Percentiles rank a stretch among this genome's conserved stretches.
phyloP scores from a whole-genome alignment of 2,329 filamentous ascomycete genomes.

The Plenodomus biglobosus region DNA sequence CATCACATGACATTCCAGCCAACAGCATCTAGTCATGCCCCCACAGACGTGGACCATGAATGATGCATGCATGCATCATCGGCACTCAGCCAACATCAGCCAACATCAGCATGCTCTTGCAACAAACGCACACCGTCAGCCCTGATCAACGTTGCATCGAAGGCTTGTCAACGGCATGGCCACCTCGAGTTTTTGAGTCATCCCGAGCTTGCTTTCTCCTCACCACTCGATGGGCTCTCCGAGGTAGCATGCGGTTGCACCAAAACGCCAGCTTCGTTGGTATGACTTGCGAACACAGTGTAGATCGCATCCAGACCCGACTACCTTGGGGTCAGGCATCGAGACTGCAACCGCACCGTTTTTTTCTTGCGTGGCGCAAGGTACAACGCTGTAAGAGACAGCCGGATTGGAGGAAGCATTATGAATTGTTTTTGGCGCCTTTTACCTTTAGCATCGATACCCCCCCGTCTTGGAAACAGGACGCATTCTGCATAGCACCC shows the following conservation, averaged over 20 bases:
- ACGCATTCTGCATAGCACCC: conserved; percentile 24
- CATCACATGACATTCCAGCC: conserved; percentile 12
- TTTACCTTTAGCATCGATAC: conserved; percentile 22
- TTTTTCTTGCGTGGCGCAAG: background rate
- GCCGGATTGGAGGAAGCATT: conserved; percentile 19
- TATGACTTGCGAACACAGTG: too few relatives aligned
- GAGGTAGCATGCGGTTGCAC: too few relatives aligned
- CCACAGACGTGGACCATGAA: background rate
- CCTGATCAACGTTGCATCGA: background rate
- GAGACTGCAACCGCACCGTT: too few relatives aligned
- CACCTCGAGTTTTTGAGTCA: background rate
- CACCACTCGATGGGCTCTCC: background rate
- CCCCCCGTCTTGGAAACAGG: too few relatives aligned
- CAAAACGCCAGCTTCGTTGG: too few relatives aligned
- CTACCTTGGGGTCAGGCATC: too few relatives aligned
- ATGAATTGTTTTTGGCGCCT: conserved; percentile 19
- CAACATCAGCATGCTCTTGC: conserved; percentile 1
- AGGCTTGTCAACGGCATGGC: too few relatives aligned
- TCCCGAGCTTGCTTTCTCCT: too few relatives aligned
- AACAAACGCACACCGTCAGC: background rate
- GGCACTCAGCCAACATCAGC: conserved; percentile 6
- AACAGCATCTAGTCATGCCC: background rate
- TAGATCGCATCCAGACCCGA: background rate
- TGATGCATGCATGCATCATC: too few relatives aligned
- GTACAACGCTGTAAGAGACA: too few relatives aligned